phyloP scores from a whole-genome alignment of 345 rosid species.

The Conringia planisiliqua region DNA sequence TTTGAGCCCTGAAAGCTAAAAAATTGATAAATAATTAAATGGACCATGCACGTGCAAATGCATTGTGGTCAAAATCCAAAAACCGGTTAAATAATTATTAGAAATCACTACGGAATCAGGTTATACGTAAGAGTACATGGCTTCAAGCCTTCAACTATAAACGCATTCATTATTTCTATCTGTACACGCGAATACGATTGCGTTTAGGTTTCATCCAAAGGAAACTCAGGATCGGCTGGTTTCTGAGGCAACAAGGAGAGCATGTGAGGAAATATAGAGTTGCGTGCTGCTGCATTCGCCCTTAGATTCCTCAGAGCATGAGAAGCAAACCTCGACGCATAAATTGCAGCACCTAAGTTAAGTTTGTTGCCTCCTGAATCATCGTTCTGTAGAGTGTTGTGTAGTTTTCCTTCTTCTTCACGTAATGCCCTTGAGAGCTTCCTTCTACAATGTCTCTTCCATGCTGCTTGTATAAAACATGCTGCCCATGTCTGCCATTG shows the following conservation, averaged over 20 bases:
- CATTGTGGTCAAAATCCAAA: too few relatives aligned
- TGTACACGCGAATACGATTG: not conserved
- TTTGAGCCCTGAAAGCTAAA: too few relatives aligned
- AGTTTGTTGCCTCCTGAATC: conserved; percentile 21
- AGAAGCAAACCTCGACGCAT: conserved; percentile 62
- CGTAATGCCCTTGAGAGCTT: conserved; percentile 33
- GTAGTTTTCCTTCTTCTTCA: conserved; percentile 36
- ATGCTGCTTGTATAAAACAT: conserved; percentile 41
- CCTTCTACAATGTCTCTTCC: conserved; percentile 37
- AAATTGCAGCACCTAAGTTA: conserved; percentile 50
- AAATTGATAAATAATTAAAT: too few relatives aligned
- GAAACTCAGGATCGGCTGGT: conserved; percentile 64
- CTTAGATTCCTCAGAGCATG: conserved; percentile 43
- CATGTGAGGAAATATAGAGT: conserved; percentile 35
- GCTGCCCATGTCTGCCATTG: conserved; percentile 42
- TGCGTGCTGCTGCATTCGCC: conserved; percentile 22
- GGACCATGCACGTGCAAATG: too few relatives aligned
- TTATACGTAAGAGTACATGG: too few relatives aligned
- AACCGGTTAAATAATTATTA: too few relatives aligned
- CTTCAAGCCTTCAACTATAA: too few relatives aligned
- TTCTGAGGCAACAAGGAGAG: conserved; percentile 63
- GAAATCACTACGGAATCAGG: too few relatives aligned
- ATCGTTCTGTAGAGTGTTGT: conserved; percentile 34
- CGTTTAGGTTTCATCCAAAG: conserved; percentile 24
- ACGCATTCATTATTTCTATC: too few relatives aligned